Conservation (phyloP, 352 stramenopile species). For the Heterotrichella gracilis region DNA sequence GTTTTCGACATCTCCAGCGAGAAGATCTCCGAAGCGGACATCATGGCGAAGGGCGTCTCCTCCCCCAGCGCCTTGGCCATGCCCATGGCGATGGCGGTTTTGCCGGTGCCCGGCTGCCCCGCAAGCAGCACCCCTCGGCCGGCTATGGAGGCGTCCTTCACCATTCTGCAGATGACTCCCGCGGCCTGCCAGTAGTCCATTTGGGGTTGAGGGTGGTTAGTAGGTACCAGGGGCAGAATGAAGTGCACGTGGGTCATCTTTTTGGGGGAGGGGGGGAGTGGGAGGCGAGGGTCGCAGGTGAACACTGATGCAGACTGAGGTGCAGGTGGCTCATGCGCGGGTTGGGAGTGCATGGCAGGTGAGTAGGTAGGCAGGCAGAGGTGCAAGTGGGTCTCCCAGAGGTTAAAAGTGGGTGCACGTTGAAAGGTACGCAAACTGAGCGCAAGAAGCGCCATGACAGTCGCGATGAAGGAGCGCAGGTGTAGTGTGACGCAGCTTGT, state of each 20-base stretch:
- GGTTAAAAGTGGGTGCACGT: no score
- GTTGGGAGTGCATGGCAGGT: background rate
- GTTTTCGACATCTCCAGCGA: conserved; percentile 98
- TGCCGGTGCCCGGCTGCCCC: conserved; percentile 69
- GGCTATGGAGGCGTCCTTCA: conserved; percentile 82
- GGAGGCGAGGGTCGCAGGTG: background rate
- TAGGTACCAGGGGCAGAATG: no score
- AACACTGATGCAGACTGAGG: background rate
- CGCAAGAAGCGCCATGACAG: no score
- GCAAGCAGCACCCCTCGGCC: conserved; percentile 71
- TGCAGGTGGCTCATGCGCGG: background rate
- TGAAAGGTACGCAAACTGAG: no score
- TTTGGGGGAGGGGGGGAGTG: background rate
- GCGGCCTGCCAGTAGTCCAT: conserved; percentile 36
- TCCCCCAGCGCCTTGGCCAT: conserved; percentile 77
- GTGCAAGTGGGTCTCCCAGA: no score
- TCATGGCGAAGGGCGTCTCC: conserved; percentile 89
- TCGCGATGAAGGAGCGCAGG: no score
- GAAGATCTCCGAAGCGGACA: conserved; percentile 90
- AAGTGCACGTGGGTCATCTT: no score
- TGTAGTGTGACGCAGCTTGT: no score
- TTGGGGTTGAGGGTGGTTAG: no score
- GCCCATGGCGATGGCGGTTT: conserved; percentile 89
- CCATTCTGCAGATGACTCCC: conserved; percentile 86
- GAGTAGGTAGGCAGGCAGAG: no score